Base-by-base conservation (phyloP, 2,329 filamentous ascomycete genomes). In the Parasarocladium wereldwijsianum region DNA sequence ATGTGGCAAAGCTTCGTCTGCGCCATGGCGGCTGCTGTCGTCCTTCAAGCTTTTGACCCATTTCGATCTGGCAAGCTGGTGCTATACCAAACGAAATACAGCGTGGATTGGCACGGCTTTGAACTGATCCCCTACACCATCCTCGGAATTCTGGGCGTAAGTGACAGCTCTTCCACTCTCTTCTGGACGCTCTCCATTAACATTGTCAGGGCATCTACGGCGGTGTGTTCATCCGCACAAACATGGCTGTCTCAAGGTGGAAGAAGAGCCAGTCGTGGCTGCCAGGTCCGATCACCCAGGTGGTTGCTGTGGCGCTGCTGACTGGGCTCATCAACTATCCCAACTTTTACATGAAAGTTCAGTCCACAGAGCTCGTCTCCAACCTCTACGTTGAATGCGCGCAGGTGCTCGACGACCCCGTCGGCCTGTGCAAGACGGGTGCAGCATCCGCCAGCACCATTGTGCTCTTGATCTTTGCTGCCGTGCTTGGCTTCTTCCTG, bases 1-100 rank as follows among this genome's bases (percentile, higher is more conserved):
- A 96, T 98, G 90, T 98, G 90, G 90, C 90, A 94, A 51, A 93
- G 85, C 45, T 98, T 98, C 47, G 90, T 98, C 23, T 96, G 90
- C 45, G 90, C 90, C 49, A 96, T 96, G 86, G 83, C 93, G n/a
- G 90, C 86, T 11, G 87, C 90, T 12, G 83, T 96, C 21, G 84
- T 85, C 10, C 64, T 98, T 4, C 87, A 96, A 52, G 83, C 83
- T 5, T 70, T 93, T 37, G 90, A 98, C 49, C 90, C 90, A 4
- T 94, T 96, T 50, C 73, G 90, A 31, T 93, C 86, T 2, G 90
- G 87, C 32, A 92, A 98, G 52, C 77, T 96, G 31, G 90, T 96
- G 26, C 61, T 96, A 32, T 98, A 93, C 49, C 86, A 98, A 54
- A 86, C 94, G 45, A 87, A 82, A 20, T 96, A 94, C 52, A 86